phyloP scores from a whole-genome alignment of 305 asterid genomes.

The Fraxinus greggii region DNA sequence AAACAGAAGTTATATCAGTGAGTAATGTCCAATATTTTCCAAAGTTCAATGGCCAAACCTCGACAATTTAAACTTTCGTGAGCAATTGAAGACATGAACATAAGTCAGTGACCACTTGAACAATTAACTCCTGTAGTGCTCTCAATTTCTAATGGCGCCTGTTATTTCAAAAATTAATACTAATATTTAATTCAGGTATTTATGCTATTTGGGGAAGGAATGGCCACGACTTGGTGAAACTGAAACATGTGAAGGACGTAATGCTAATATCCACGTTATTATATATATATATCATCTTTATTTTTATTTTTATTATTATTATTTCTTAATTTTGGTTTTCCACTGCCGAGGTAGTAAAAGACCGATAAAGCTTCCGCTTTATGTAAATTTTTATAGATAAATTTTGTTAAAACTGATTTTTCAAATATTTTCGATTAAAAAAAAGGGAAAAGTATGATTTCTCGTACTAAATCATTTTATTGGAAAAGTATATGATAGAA shows the following conservation, averaged over 20 bases:
- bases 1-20: too few species aligned
- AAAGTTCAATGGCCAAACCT: neutral
- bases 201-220: slow-evolving; percentile 6
- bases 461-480: neutral
- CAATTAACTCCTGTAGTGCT: neutral
- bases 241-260: slow-evolving; percentile 17
- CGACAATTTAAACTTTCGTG: neutral
- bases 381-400: neutral
- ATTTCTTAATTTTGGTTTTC: neutral
- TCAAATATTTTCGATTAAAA: neutral
- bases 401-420: neutral
- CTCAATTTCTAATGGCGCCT: slow-evolving; percentile 18
- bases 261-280: neutral
- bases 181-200: neutral
- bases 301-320: neutral
- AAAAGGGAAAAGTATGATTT: neutral
- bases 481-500: neutral
- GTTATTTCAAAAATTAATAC: slow-evolving; percentile 13
- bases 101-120: neutral
- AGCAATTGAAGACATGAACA: neutral
- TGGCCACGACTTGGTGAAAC: slow-evolving; percentile 22
- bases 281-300: too few species aligned
- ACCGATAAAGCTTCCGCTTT: neutral
- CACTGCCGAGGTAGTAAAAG: neutral
- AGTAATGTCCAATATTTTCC: neutral